Evolutionary conservation across 2,329 filamentous ascomycete species (phyloP), one percentile per base, ranked within the genome.

Genomic region (Fusarium sublunatum): DNA sequence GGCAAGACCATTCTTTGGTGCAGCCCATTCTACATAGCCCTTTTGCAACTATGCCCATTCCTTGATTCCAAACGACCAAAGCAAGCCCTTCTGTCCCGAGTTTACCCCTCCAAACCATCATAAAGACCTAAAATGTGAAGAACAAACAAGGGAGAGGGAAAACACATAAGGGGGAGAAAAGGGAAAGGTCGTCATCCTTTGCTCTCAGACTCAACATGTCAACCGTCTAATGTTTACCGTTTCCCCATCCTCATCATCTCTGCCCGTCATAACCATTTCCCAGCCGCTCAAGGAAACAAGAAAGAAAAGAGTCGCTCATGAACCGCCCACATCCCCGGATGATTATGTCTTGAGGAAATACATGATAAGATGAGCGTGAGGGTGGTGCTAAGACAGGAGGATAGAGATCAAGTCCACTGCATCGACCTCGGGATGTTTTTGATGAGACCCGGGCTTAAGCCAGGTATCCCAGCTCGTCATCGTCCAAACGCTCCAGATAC

Each of bases 401-500:
- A 41, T 19, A 36, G 47, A 41, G 38, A 15, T 43, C 34, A 36
- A 42, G 25, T 28, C 35, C 36, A 34, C 19, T 26, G 11, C 31
- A 31, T 40, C 26, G 26, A 26, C 46, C 25, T 44, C 29, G 29
- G 45, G 13, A 19, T 25, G 31, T 34, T 43, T 38, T 9, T 25
- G 22, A 38, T 46, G 19, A 32, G 25, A 41, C 12, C 13, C 26
- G 29, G 25, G 25, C 56, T 85, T 86, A 97, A 70, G 94, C 94
- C 66, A 98, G 88, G 77, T 98, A 98, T 54, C 94, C 92, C 59
- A 99, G 85, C 74, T 97, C 93, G 73, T 98, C 95, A 51, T 92
- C 93, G 43, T 98, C 95, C 56, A 98, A 81, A 54, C 95, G 91
- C 82, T 99, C 95, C 44, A 99, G 86, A 73, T 99, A 99, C 77